Evolutionary conservation across 2,329 filamentous ascomycete species (phyloP).

Genomic region (Hirsutella minnesotensis): DNA sequence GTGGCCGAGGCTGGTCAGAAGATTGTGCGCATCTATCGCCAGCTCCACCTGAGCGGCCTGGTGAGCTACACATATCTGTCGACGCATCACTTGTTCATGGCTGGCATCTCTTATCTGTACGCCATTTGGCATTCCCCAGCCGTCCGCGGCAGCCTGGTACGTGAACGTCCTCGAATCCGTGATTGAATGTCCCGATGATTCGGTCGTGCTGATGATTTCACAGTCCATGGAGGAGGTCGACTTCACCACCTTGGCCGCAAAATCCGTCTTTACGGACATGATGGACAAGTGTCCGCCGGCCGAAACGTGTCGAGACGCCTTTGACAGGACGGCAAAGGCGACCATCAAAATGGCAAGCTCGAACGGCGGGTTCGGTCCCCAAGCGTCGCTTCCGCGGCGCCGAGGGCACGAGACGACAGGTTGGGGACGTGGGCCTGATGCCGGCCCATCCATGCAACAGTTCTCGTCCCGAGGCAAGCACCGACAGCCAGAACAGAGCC

Average conservation of each 20-base stretch:
- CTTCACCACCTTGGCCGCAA: slow-evolving; percentile 86
- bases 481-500: slow-evolving; percentile 14
- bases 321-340: slow-evolving; percentile 88
- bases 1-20: slow-evolving; percentile 91
- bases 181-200: too few relatives aligned
- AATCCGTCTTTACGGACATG: slow-evolving; percentile 81
- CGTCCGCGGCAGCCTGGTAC: slow-evolving; percentile 74
- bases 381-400: slow-evolving; percentile 14
- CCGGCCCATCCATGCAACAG: slow-evolving; percentile 10
- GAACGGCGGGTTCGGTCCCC: slow-evolving; percentile 63
- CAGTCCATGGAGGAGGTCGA: slow-evolving; percentile 91
- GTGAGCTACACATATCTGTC: slow-evolving; percentile 96
- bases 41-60: slow-evolving; percentile 74
- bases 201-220: background rate
- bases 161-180: slow-evolving; percentile 25
- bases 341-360: slow-evolving; percentile 92
- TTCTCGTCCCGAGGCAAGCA: slow-evolving; percentile 15
- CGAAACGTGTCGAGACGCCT: slow-evolving; percentile 87
- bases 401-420: slow-evolving; percentile 15
- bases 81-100: slow-evolving; percentile 95
- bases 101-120: slow-evolving; percentile 90
- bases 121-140: slow-evolving; percentile 93
- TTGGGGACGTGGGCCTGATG: slow-evolving; percentile 18
- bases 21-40: slow-evolving; percentile 80
- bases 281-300: slow-evolving; percentile 92